Conservation (phyloP, 2,329 filamentous ascomycete species). For the Claviceps monticola region DNA sequence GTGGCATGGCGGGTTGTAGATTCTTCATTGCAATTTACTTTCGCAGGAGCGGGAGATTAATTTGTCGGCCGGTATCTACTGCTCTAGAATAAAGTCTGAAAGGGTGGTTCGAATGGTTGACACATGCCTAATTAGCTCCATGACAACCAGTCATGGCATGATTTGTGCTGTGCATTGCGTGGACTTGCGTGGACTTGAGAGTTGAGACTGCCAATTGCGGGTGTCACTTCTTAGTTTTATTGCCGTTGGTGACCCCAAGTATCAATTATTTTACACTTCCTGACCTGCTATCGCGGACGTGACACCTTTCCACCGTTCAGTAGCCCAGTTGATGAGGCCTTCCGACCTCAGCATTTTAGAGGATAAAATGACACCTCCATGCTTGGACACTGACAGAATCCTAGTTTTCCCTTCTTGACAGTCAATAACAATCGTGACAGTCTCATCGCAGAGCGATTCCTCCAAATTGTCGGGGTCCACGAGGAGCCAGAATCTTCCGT, state of each 20-base stretch:
- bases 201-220: neutral
- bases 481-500: constrained; percentile 56
- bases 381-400: constrained; percentile 67
- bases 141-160: neutral
- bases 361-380: constrained; percentile 60
- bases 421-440: constrained; percentile 72
- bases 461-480: constrained; percentile 84
- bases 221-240: neutral
- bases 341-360: constrained; percentile 50
- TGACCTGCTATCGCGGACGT: constrained; percentile 16
- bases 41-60: constrained; percentile 49
- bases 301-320: constrained; percentile 23
- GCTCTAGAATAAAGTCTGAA: constrained; percentile 66
- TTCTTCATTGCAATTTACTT: constrained; percentile 15
- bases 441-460: constrained; percentile 71
- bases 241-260: constrained; percentile 11
- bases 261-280: neutral
- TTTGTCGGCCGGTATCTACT: constrained; percentile 71
- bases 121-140: constrained; percentile 33
- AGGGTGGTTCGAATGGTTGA: constrained; percentile 75
- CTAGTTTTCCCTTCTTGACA: constrained; percentile 34
- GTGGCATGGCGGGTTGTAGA: constrained; percentile 38
- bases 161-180: neutral
- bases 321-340: constrained; percentile 30
- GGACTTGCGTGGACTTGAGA: neutral